Percentiles rank a stretch among this genome's conserved stretches.
Evolutionary conservation across 768 basidiomycete species (phyloP).

Genomic region (Termitomyces sp.): DNA sequence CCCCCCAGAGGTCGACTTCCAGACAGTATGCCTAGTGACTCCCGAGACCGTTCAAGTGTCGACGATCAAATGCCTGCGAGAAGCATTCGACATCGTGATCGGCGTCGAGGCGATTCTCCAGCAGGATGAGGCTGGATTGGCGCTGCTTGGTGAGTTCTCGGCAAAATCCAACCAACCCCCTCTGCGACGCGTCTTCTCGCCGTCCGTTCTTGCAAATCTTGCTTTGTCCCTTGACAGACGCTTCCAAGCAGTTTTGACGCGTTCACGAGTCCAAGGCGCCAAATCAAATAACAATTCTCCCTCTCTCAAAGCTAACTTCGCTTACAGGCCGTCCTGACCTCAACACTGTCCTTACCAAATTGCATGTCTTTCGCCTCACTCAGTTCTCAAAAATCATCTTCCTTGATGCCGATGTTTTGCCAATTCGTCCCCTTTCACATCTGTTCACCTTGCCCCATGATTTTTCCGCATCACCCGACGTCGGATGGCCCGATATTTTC

Average conservation of each 20-base stretch:
- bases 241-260: constrained; percentile 1
- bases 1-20: constrained; percentile 60
- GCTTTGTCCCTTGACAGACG: background rate
- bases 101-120: constrained; percentile 88
- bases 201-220: background rate
- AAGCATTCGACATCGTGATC: constrained; percentile 77
- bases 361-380: constrained; percentile 90
- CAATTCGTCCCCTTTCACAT: constrained; percentile 83
- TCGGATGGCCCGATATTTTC: constrained; percentile 99
- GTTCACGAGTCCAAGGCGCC: background rate
- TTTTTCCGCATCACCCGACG: constrained; percentile 93
- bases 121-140: constrained; percentile 57
- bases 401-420: constrained; percentile 89
- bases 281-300: background rate
- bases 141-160: constrained; percentile 69
- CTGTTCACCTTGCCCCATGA: constrained; percentile 80
- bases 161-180: background rate
- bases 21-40: constrained; percentile 87
- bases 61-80: constrained; percentile 72
- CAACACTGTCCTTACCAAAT: constrained; percentile 88
- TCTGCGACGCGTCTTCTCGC: constrained; percentile 7
- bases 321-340: constrained; percentile 87
- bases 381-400: constrained; percentile 85
- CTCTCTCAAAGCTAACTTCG: constrained; percentile 4
- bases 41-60: constrained; percentile 88